A percentile compares a stretch with the other conserved stretches of the same genome.
phyloP scores from a whole-genome alignment of 1,139 yeast genomes.

The Taiozyma sp. region DNA sequence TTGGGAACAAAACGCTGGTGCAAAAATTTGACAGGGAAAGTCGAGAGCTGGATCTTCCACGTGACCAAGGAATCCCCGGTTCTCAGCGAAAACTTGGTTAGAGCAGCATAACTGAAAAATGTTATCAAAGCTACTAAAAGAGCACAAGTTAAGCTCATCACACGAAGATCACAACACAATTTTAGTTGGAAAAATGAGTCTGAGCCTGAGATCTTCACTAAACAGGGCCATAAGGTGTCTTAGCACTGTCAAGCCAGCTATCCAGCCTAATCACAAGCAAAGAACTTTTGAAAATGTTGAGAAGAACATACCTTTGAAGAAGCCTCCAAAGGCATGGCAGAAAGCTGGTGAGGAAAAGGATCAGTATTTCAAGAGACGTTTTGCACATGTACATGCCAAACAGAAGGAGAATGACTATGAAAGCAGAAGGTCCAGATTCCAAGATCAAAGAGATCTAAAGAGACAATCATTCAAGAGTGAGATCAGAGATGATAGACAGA shows the following conservation, averaged over 20 bases:
- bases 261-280: background rate
- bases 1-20: background rate
- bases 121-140: too few relatives aligned
- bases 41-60: background rate
- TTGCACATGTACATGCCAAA: slow-evolving; percentile 54
- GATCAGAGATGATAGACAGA: slow-evolving; percentile 8
- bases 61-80: too few relatives aligned
- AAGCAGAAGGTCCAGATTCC: slow-evolving; percentile 10
- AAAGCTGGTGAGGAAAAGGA: slow-evolving; percentile 48
- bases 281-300: slow-evolving; percentile 29
- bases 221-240: background rate
- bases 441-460: slow-evolving; percentile 15
- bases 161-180: too few relatives aligned
- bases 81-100: background rate
- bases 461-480: slow-evolving; percentile 6
- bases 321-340: slow-evolving; percentile 53
- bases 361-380: slow-evolving; percentile 47
- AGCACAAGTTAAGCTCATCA: too few relatives aligned
- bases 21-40: background rate
- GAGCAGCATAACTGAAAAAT: background rate
- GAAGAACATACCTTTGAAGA: slow-evolving; percentile 37
- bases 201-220: background rate
- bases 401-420: slow-evolving; percentile 27
- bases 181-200: background rate
- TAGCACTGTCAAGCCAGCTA: background rate